A percentile compares a stretch with the other conserved stretches of the same genome.
Conservation (phyloP, 495 filamentous ascomycete genomes). For the Schizothecium vesticola region DNA sequence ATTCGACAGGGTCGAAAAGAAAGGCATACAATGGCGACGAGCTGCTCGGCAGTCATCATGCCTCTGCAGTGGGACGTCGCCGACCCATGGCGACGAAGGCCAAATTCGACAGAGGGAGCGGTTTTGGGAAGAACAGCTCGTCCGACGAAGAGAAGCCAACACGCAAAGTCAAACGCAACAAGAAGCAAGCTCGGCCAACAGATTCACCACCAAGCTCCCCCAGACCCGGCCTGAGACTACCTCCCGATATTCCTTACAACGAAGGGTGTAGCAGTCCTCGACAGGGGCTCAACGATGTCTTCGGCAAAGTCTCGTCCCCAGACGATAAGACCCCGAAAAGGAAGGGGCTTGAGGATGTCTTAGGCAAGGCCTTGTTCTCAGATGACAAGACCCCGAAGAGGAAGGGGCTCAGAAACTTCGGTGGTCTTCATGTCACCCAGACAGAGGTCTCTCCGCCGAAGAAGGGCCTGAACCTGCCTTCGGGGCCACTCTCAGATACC, state of each 20-base stretch:
- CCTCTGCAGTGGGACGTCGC: background rate
- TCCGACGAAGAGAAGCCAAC: background rate
- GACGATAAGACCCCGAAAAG: background rate
- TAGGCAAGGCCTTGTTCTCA: too few species aligned
- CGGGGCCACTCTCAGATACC: background rate
- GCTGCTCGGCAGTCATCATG: background rate
- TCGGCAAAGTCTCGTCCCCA: background rate
- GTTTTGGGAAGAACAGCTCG: background rate
- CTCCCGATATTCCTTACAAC: background rate
- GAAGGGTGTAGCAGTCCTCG: background rate
- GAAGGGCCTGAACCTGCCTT: background rate
- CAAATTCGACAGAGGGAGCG: background rate
- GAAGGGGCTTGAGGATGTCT: background rate
- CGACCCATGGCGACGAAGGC: background rate
- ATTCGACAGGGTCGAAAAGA: background rate
- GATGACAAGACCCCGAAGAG: too few species aligned
- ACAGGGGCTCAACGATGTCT: background rate
- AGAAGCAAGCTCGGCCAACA: background rate
- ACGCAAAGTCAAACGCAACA: background rate
- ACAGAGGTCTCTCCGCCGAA: background rate
- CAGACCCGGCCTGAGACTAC: background rate
- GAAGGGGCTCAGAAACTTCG: background rate
- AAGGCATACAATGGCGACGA: background rate
- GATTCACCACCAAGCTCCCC: background rate
- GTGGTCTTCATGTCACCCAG: background rate